Evolutionary conservation across 2,329 filamentous ascomycete species (phyloP), one percentile per base, ranked within the genome.

Genomic region (Metarhizium sp.): DNA sequence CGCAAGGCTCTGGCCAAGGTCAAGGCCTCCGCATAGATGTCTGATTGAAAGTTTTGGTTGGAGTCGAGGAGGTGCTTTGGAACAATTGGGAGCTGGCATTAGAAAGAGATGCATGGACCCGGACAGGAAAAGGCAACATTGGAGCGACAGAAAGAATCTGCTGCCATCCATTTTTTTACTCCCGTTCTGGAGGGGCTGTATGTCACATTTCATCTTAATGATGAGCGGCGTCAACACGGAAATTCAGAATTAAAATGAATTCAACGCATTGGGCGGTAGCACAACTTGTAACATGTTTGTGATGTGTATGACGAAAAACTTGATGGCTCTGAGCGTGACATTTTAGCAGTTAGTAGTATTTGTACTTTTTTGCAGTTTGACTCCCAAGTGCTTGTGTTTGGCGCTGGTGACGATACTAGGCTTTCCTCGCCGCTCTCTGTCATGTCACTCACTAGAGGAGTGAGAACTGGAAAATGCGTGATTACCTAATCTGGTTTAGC

Each of bases 1-100:
- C 88, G 88, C 80, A 97, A 96, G 88, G 87, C 90, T 71, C 82
- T 95, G 73, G 90, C 91, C 74, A 95, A 96, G 85, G 80, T 95
- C 78, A 88, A 88, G 81, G 86, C 88, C 69, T 79, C 86, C 69
- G 86, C 88, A 75, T 90, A 88, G 78, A 38, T 36, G 32, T 30
- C 73, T 70, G 62, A 61, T 52, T 64, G 63, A 60, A 73, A 74
- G 70, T 61, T 25, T 59, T 55, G 62, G 62, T 57, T 56, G 64
- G 65, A 63, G 59, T 62, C 58, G 57, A 55, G 57, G 56, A 55
- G 62, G 43, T 54, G 42, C 38, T 55, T 57, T 56, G 60, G 71
- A 63, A 61, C 64, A 63, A 64, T 63, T 62, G 65, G 61, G 62
- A 63, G 67, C 63, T 66, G 66, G 66, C 58, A 68, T 69, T 70